Evolutionary conservation across 2,329 filamentous ascomycete genomes (phyloP), one percentile per base, ranked within the genome.

Genomic region (Talaromyces sp.): DNA sequence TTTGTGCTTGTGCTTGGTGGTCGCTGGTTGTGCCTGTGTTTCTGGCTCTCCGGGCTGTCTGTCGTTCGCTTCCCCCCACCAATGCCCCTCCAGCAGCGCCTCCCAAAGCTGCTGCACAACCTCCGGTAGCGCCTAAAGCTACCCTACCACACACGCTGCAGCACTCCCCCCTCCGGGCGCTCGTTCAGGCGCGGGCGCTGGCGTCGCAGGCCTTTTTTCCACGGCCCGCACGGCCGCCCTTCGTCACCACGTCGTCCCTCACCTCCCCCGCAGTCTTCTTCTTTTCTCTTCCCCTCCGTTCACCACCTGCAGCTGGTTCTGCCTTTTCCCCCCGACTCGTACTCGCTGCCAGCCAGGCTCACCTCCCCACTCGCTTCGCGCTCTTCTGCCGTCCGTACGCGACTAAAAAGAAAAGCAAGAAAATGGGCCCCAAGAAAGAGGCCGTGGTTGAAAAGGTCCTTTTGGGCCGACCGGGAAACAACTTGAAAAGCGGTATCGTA

Each of bases 401-500:
- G 62, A 81, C 75, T 70, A 82, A 80, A 68, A 80, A 83, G 73
- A 87, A 84, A 77, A 82, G 78, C 77, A 82, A 77, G 76, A 92
- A 86, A 77, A 99, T 99, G 95, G 84, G 91, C 80, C 95, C 95
- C 77, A 99, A 99, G 86, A 98, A 98, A 82, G 82, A 80, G 58
- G 88, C 87, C 71, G 87, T 91, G 71, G 90, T 97, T 84, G 90
- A 98, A 85, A 98, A 98, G 88, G 85, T 98, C 78, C 88, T 95
- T 70, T 85, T 99, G 79, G 95, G 95, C 78, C 86, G 95, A 76
- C 95, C 95, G 67, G 95, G 95, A 74, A 99, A 99, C 86, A 98
- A 87, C 81, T 79, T 99, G 79, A 99, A 98, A 87, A 97, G 91
- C 83, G 96, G 95, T 82, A 99, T 99, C 81, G 85, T 88, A 85